These are phyloP conservation scores for Grosmannia huntii DNA, from an alignment of 2,329 filamentous ascomycete species.

Conservation along the genomic window DNA sequence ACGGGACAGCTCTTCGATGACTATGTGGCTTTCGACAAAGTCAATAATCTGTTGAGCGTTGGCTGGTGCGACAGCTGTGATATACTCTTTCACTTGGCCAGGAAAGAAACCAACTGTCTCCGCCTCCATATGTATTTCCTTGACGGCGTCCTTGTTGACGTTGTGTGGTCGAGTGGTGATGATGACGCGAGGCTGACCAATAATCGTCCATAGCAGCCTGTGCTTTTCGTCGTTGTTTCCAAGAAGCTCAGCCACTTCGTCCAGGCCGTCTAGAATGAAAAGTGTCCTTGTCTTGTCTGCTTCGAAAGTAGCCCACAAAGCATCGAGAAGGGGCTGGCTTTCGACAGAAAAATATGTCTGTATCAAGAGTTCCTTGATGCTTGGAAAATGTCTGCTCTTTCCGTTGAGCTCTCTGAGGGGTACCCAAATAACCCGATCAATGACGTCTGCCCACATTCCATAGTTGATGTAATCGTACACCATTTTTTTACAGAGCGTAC, in stretches of 20 bases:
- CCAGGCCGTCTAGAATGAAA: conserved; percentile 29
- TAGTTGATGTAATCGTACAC: conserved; percentile 19
- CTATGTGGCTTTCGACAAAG: conserved; percentile 16
- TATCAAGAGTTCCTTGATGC: not conserved
- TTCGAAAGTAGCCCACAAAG: not conserved
- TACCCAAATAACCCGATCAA: conserved; percentile 26
- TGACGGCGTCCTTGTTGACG: not conserved
- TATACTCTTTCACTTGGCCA: conserved; percentile 22
- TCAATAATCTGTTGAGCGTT: conserved; percentile 13
- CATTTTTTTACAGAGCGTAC: conserved; percentile 29
- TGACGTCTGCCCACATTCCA: conserved; percentile 16
- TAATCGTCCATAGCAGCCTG: conserved; percentile 17
- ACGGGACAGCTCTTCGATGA: conserved; percentile 23
- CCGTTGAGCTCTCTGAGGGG: conserved; percentile 22
- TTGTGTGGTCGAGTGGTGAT: conserved; percentile 22
- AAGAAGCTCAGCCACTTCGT: conserved; percentile 22
- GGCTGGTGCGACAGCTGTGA: conserved; percentile 13
- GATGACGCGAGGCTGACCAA: conserved; percentile 23
- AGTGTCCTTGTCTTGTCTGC: conserved; percentile 14
- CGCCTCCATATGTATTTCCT: conserved; percentile 19
- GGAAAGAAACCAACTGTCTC: conserved; percentile 27
- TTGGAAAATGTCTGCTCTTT: conserved; percentile 1
- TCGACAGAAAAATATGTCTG: not conserved
- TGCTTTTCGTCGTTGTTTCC: conserved; percentile 7
- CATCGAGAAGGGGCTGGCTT: not conserved